Conservation (phyloP, 2,329 filamentous ascomycete genomes). For the Bipolaris victoriae region DNA sequence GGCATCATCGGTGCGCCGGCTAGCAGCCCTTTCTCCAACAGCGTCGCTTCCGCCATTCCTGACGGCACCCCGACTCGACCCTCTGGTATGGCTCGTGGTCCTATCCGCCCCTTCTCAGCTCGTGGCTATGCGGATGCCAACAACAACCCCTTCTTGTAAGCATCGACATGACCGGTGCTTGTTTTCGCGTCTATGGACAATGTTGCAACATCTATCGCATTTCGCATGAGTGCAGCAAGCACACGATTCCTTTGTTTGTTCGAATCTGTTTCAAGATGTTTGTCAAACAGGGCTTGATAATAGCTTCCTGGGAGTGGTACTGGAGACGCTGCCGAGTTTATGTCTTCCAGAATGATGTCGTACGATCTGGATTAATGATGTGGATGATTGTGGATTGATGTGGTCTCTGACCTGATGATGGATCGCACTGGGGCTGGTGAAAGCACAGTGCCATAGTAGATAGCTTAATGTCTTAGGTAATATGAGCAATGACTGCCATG, state of each 20-base stretch:
- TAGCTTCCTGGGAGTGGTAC: constrained; percentile 16
- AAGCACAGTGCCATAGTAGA: constrained; percentile 13
- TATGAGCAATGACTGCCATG: background rate
- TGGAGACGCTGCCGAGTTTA: constrained; percentile 11
- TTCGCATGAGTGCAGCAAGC: constrained; percentile 1
- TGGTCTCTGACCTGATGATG: constrained; percentile 29
- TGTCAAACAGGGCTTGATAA: constrained; percentile 18
- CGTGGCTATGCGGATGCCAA: constrained; percentile 10
- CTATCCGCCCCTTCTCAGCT: constrained; percentile 11
- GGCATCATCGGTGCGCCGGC: constrained; percentile 34
- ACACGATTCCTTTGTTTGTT: constrained; percentile 16
- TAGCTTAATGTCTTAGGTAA: constrained; percentile 6
- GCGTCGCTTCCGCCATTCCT: background rate
- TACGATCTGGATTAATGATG: constrained; percentile 22
- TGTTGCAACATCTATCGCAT: constrained; percentile 11
- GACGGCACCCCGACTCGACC: constrained; percentile 20
- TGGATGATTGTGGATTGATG: constrained; percentile 22
- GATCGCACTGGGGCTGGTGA: constrained; percentile 13
- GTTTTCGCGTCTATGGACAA: constrained; percentile 6
- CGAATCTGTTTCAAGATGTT: constrained; percentile 23
- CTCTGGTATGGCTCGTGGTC: constrained; percentile 15
- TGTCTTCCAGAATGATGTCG: constrained; percentile 17
- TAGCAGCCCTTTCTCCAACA: constrained; percentile 6
- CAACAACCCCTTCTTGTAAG: constrained; percentile 22
- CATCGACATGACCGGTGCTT: background rate